phyloP scores from a whole-genome alignment of 129 eudicot genomes.

The Sambucus nigra region DNA sequence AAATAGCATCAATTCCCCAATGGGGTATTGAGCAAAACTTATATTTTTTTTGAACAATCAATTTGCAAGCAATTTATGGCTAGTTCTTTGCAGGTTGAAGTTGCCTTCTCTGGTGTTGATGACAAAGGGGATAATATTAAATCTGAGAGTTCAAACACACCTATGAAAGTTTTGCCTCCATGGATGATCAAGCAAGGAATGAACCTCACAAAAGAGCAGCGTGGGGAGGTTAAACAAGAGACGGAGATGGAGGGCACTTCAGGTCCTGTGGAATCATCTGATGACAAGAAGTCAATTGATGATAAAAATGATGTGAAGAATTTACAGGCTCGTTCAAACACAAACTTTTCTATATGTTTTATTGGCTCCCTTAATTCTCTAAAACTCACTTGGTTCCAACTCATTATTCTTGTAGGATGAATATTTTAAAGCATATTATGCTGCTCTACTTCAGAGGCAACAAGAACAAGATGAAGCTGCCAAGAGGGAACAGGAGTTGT shows the following conservation, averaged over 20 bases:
- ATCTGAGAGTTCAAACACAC: slow-evolving; percentile 30
- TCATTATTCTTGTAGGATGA: slow-evolving; percentile 41
- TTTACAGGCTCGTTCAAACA: slow-evolving; percentile 38
- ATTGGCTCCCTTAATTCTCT: neutral
- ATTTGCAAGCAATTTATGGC: neutral
- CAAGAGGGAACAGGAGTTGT: slow-evolving; percentile 30
- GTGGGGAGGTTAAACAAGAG: slow-evolving; percentile 62
- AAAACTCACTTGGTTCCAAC: neutral
- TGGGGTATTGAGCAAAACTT: no score
- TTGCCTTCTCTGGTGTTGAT: slow-evolving; percentile 57
- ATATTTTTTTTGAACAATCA: no score
- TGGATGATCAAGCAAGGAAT: slow-evolving; percentile 93
- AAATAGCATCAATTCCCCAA: no score
- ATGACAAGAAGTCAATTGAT: slow-evolving; percentile 60
- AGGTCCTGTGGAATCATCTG: slow-evolving; percentile 27
- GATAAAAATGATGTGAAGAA: slow-evolving; percentile 47
- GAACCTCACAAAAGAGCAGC: slow-evolving; percentile 82
- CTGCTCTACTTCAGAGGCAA: slow-evolving; percentile 62
- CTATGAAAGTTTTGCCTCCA: slow-evolving; percentile 77
- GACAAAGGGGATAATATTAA: slow-evolving; percentile 39
- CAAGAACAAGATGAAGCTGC: slow-evolving; percentile 50
- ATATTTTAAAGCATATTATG: slow-evolving; percentile 82
- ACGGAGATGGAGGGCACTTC: slow-evolving; percentile 39
- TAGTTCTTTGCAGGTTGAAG: slow-evolving; percentile 56
- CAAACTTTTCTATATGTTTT: neutral